Evolutionary conservation across 2,329 filamentous ascomycete genomes (phyloP), one percentile per base, ranked within the genome.

Genomic region (Podosphaera aphanis): DNA sequence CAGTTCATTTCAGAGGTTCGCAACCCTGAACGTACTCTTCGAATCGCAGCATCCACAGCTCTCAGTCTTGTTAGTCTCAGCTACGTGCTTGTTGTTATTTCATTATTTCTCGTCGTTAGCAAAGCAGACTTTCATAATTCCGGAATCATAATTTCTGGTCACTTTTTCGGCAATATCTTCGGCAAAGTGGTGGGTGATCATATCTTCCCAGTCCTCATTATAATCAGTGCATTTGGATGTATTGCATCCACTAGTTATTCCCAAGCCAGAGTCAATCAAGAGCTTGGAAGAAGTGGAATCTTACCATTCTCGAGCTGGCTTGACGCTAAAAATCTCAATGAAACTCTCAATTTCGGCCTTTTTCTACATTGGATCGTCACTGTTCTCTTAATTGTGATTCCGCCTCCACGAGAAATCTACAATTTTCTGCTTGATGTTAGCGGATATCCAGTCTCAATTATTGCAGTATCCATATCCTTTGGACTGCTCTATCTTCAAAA

Each of bases 361-460:
- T 61, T 78, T 1, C 50, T 77, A 2, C 73, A 74, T 54, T 78
- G 71, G 69, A 52, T 52, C 0, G 56, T 74, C 47, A 77, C 74
- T 0, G 55, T 72, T 2, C 52, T 77, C 39, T 73, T 77, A 68
- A 76, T 77, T 31, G 54, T 73, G 0, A 71, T 68, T 0, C 67
- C 72, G 0, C 73, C 74, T 0, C 70, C 72, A 0, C 74, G 75
- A 1, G 74, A 79, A 54, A 75, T 74, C 0, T 79, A 79, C 56
- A 68, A 71, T 48, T 78, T 77, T 51, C 72, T 79, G 11, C 68
- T 76, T 49, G 70, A 71, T 52, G 60, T 81, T 1, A 59, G 66
- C 33, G 64, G 68, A 0, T 79, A 80, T 47, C 77, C 78, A 0
- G 56, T 60, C 0, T 66, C 68, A 1, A 60, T 75, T 10, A 82